These are phyloP conservation scores for Hortaea werneckii DNA, from an alignment of 2,329 filamentous ascomycete species.

Conservation along the genomic window DNA sequence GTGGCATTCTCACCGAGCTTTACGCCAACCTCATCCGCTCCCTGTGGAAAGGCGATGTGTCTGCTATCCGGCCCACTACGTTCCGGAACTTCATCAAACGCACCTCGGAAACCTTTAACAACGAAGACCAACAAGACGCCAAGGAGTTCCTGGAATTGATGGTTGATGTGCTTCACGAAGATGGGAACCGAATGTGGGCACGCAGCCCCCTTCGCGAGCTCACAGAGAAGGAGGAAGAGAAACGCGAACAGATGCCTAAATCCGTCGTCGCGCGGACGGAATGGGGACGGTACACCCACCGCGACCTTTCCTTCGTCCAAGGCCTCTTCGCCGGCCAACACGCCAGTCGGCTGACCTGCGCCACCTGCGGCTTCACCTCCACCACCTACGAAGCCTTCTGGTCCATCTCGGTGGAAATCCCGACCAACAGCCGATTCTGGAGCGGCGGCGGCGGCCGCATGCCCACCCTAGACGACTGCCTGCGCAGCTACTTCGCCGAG, in stretches of 20 bases:
- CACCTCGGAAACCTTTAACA: conserved; percentile 50
- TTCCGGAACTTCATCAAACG: conserved; percentile 52
- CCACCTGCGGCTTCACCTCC: conserved; percentile 51
- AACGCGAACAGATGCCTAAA: conserved; percentile 50
- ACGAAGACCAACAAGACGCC: conserved; percentile 61
- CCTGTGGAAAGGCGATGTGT: conserved; percentile 51
- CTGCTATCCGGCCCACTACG: conserved; percentile 35
- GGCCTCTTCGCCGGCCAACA: conserved; percentile 68
- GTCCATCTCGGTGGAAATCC: conserved; percentile 60
- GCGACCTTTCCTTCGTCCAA: conserved; percentile 66
- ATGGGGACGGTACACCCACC: conserved; percentile 61
- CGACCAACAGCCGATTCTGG: conserved; percentile 17
- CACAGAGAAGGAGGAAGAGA: conserved; percentile 49
- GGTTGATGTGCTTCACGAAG: conserved; percentile 71
- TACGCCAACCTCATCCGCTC: conserved; percentile 52
- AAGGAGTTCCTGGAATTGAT: conserved; percentile 78
- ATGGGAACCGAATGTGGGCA: conserved; percentile 64
- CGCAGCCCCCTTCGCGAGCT: conserved; percentile 48
- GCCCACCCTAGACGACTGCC: conserved; percentile 49
- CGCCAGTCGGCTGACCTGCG: conserved; percentile 51
- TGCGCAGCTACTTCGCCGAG: conserved; percentile 58
- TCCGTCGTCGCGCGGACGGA: conserved; percentile 60
- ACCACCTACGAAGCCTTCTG: conserved; percentile 63
- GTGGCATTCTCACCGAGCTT: conserved; percentile 51
- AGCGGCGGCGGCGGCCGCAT: neutral